Evolutionary conservation across 306 rosid species (phyloP).

Genomic region (Begonia peltatifolia): DNA sequence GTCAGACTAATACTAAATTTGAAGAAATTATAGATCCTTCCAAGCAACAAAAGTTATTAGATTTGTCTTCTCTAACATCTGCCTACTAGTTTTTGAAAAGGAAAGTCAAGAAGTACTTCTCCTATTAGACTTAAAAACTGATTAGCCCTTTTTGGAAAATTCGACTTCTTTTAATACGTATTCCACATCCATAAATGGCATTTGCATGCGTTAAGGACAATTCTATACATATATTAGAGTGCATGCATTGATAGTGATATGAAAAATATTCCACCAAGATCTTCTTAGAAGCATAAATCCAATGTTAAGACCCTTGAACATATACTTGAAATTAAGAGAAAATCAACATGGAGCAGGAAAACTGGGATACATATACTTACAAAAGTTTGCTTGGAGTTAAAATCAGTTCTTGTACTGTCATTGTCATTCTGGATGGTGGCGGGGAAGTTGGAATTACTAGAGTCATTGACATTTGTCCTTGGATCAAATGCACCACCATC

Average conservation of each 20-base stretch:
- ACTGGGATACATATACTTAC: conserved; percentile 22
- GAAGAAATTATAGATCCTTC: not conserved
- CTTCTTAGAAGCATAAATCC: no score
- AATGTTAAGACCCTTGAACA: no score
- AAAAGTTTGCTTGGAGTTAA: conserved; percentile 22
- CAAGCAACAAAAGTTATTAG: not conserved
- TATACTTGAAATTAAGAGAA: no score
- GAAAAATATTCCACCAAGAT: no score
- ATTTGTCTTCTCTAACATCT: no score
- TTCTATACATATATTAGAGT: not conserved
- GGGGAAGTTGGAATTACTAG: conserved; percentile 15
- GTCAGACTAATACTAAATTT: not conserved
- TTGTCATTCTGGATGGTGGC: conserved; percentile 15
- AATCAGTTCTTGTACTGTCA: conserved; percentile 15
- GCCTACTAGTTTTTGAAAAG: no score
- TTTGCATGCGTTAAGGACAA: not conserved
- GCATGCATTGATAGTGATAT: not conserved
- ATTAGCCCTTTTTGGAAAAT: no score
- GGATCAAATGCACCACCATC: conserved; percentile 32
- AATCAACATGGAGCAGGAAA: no score
- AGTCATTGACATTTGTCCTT: conserved; percentile 5
- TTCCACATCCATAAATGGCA: not conserved
- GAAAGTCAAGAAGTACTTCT: no score
- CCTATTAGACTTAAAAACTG: no score
- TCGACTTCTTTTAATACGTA: no score